Evolutionary conservation across 305 asterid genomes (phyloP), one percentile per base, ranked within the genome.

Genomic region (Withania somnifera): DNA sequence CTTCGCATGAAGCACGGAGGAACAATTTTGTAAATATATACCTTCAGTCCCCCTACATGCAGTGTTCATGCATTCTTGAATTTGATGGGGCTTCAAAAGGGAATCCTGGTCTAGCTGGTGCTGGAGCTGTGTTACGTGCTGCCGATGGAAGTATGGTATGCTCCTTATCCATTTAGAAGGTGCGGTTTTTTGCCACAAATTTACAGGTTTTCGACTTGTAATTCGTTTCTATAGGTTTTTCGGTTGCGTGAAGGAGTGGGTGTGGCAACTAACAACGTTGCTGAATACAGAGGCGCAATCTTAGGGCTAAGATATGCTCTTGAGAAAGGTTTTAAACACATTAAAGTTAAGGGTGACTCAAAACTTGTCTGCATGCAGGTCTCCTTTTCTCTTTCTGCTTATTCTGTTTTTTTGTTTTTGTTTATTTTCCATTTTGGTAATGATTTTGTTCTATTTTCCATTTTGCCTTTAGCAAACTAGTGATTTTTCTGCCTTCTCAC

Each of bases 331-430:
- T 93, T 91, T 84, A 93, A 91, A 82, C 97, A 93, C 84, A 87
- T 93, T 66, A 91, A 92, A 20, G 92, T 92, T 61, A 94, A 89
- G 84, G 99, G 99, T 63, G 99, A 93, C 87, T 95, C 99, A 68
- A 95, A 95, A 86, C 99, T 93, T 83, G 99, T 95, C 78, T 92
- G 98, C 92, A 93, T 95, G 99, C 99, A 95, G 99, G 99, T 95
- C 71, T 78, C 11, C 28, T 38, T 71, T 24, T 81, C 66, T 45
- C 30, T 30, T 61, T 73, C 52, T 40, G 28, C 51, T 24, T 58
- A 24, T 32, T 64, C 6, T 34, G 30, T 20, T 20, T 56, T 42
- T 24, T 4, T 32, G 80, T 28, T 26, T 26, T 26, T 14, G 68
- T 26, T 13, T 28, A 20, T 58, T 58, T 11, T 58, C 34, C 36